A percentile compares a stretch with the other conserved stretches of the same genome.
Conservation (phyloP, 805 yeast genomes). For the Huiozyma sinensis region DNA sequence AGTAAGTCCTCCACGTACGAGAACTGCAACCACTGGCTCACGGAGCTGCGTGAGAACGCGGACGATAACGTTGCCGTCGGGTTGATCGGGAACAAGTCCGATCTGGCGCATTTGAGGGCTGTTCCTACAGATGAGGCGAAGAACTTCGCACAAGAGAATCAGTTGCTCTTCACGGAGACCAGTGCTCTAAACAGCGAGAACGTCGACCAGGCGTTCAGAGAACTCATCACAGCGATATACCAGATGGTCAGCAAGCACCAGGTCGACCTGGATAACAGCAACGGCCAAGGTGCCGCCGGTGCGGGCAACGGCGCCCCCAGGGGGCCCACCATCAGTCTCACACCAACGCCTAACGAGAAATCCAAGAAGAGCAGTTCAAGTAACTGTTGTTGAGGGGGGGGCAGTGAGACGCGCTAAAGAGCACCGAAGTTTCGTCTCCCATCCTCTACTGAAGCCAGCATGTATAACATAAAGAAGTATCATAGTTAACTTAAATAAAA, state of each 20-base stretch:
- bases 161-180: conserved; percentile 87
- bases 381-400: conserved; percentile 64
- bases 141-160: conserved; percentile 87
- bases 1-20: conserved; percentile 83
- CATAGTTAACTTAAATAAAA: too few relatives aligned
- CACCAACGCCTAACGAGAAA: conserved; percentile 85
- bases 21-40: conserved; percentile 77
- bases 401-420: too few relatives aligned
- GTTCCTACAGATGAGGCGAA: conserved; percentile 97
- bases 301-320: conserved; percentile 43
- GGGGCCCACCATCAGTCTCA: conserved; percentile 86
- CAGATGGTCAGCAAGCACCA: conserved; percentile 92
- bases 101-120: conserved; percentile 84
- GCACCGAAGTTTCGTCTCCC: too few relatives aligned
- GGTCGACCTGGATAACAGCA: conserved; percentile 71
- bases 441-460: too few relatives aligned
- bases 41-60: conserved; percentile 85
- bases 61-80: conserved; percentile 93
- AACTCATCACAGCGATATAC: conserved; percentile 82
- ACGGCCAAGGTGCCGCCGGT: conserved; percentile 13
- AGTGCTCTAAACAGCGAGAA: conserved; percentile 90
- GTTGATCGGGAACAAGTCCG: conserved; percentile 85
- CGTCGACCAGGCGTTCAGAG: conserved; percentile 90
- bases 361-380: conserved; percentile 35
- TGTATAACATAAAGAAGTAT: too few relatives aligned